Base-by-base conservation (phyloP, 1,139 yeast genomes). In the Trichomonascaceae sp. region DNA sequence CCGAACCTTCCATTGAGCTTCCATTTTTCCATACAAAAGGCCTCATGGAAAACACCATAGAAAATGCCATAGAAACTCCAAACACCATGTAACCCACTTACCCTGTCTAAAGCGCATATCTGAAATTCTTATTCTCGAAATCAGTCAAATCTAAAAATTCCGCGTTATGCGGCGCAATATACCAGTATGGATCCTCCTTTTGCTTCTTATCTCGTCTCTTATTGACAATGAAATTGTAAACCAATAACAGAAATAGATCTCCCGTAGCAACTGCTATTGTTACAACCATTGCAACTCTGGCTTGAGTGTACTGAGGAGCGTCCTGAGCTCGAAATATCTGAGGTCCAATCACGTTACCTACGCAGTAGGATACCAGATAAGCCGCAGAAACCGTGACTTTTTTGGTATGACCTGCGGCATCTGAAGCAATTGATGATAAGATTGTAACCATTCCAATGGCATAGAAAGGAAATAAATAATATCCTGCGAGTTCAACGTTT, bases 121-220 rank as follows among this genome's bases (percentile, higher is more conserved):
- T 54, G 60, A 68, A 68, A 52, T 76, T 78, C 12, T 81, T 82
- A 64, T 85, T 85, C 67, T 84, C 84, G 53, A 72, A 72, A 62
- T 85, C 90, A 1, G 90, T 85, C 64, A 83, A 69, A 63, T 85
- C 91, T 51, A 80, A 81, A 62, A 80, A 80, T 61, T 82, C 82
- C 48, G 70, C 66, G 56, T 77, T 74, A 17, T 36, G 41, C 17
- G 41, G 41, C 4, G 30, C 46, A 17, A 45, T 30, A 15, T 53
- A 36, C 19, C 71, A 65, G 30, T 63, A 63, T 13, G 41, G 41
- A 13, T 36, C 41, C 8, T 13, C 75, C 24, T 55, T 60, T 47
- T 60, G 54, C 44, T 51, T 50, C 47, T 51, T 59, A 54, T 70
- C 74, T 57, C 76, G 66, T 39, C 61, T 61, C 55, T 59, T 63